Evolutionary conservation across 2,329 filamentous ascomycete species (phyloP).

Genomic region (Alternaria sp.): DNA sequence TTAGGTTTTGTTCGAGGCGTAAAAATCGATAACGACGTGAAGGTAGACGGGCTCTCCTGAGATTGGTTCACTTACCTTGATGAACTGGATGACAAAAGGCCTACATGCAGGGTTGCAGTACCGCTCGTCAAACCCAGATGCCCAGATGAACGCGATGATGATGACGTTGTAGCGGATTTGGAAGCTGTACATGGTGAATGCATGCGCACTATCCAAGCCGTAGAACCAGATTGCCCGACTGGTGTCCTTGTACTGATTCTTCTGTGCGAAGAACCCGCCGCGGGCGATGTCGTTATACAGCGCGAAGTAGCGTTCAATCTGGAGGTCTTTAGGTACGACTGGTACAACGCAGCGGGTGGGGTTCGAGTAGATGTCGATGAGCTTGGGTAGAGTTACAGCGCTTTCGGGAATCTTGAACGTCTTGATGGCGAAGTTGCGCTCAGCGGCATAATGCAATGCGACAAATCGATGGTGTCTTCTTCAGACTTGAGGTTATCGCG

Average conservation of each 20-base stretch:
- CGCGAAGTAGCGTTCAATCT: not conserved
- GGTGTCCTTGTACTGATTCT: not conserved
- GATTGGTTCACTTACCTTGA: not conserved
- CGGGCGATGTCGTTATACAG: not conserved
- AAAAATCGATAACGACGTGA: not conserved
- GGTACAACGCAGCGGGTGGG: not conserved
- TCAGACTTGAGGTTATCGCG: too few species aligned
- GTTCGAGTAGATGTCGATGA: not conserved
- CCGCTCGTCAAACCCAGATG: not conserved
- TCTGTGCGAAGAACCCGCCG: not conserved
- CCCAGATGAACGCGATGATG: not conserved
- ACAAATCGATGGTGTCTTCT: too few species aligned
- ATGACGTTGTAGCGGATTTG: not conserved
- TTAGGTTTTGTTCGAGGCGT: not conserved
- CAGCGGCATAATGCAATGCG: too few species aligned
- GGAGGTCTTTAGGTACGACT: not conserved
- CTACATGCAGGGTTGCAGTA: not conserved
- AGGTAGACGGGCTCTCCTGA: not conserved
- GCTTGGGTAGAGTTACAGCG: not conserved
- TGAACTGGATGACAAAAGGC: not conserved
- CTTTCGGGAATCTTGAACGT: not conserved
- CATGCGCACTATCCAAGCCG: not conserved
- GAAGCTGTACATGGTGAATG: not conserved
- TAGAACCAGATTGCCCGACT: not conserved
- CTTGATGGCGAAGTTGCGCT: not conserved